Evolutionary conservation across 495 filamentous ascomycete genomes (phyloP), one percentile per base, ranked within the genome.

Genomic region (Corynascus novoguineensis): DNA sequence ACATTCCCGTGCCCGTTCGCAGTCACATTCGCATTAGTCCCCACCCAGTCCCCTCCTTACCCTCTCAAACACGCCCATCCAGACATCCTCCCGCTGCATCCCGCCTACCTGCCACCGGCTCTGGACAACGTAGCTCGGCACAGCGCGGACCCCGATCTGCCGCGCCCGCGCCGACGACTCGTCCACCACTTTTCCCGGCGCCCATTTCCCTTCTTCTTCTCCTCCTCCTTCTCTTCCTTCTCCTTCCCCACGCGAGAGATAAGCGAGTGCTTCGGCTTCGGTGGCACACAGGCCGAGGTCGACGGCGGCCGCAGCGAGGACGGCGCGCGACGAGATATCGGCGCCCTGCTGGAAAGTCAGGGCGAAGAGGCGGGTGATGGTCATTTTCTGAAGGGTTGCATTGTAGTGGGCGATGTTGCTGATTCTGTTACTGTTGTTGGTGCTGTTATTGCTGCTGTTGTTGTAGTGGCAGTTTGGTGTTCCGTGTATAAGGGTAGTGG

Each of bases 61-160:
- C 25, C 37, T 32, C 41, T 37, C 77, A 63, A 81, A 78, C 50
- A 78, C 51, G 3, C 60, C 59, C 41, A 73, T 44, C 51, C 75
- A 74, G 0, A 75, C 71, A 10, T 54, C 66, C 27, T 59, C 52
- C 64, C 83, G 80, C 73, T 90, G 84, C 41, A 83, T 85, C 5
- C 88, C 87, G 25, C 85, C 83, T 52, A 91, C 75, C 44, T 80
- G 76, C 68, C 82, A 89, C 64, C 77, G 77, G 0, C 77, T 82
- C 61, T 90, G 83, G 19, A 92, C 71, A 15, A 82, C 81, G 60
- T 87, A 88, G 63, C 88, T 85, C 14, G 90, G 91, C 62, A 95
- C 89, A 0, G 87, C 90, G 44, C 69, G 77, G 34, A 95, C 81
- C 38, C 77, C 73, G 32, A 78, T 71, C 50, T 64, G 62, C 24